phyloP scores from a whole-genome alignment of 495 filamentous ascomycete species.

The Aspergillus kassunensis region DNA sequence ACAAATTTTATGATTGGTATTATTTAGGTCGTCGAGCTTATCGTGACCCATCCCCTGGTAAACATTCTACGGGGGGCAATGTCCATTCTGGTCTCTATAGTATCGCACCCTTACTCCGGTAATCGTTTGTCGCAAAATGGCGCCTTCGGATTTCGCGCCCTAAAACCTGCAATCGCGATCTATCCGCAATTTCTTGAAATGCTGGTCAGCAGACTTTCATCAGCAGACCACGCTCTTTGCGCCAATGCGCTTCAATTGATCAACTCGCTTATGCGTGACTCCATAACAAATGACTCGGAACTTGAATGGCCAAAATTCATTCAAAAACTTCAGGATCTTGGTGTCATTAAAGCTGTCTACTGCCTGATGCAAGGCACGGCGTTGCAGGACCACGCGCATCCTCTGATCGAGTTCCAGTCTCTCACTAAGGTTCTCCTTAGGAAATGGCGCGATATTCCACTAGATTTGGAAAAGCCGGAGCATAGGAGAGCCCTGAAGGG shows the following conservation, averaged over 20 bases:
- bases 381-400: constrained; percentile 89
- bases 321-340: constrained; percentile 85
- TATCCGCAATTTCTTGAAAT: constrained; percentile 94
- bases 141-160: constrained; percentile 76
- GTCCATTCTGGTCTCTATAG: constrained; percentile 90
- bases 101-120: constrained; percentile 69
- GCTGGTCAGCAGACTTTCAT: constrained; percentile 81
- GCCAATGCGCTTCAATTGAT: constrained; percentile 93
- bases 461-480: constrained; percentile 83
- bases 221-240: constrained; percentile 93
- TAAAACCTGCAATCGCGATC: constrained; percentile 86
- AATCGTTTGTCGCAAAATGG: constrained; percentile 42
- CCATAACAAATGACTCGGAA: constrained; percentile 68
- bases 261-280: constrained; percentile 91
- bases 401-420: constrained; percentile 87
- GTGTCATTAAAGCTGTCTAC: constrained; percentile 88
- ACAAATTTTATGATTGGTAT: neutral
- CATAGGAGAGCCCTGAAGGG: constrained; percentile 84
- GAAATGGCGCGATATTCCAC: constrained; percentile 83
- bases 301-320: constrained; percentile 94
- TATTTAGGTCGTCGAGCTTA: constrained; percentile 77
- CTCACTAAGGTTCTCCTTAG: constrained; percentile 84
- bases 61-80: constrained; percentile 96
- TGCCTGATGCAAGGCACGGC: constrained; percentile 89
- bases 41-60: constrained; percentile 92